Conservation (phyloP, 1,284 basidiomycete species). For the Microbotryum violaceum region DNA sequence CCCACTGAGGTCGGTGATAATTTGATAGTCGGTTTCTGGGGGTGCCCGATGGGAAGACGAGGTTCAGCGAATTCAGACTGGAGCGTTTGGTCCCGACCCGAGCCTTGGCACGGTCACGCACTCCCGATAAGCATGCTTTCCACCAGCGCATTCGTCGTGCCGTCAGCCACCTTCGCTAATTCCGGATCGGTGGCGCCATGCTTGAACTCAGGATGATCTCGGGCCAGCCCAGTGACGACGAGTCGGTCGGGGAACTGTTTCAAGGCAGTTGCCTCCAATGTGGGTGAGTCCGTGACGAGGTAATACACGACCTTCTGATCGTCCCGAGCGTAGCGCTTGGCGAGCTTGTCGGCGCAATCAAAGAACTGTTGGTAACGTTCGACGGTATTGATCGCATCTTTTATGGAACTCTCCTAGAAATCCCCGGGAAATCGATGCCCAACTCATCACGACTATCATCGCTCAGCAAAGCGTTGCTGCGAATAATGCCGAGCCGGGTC, state of each 20-base stretch:
- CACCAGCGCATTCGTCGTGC: constrained; percentile 15
- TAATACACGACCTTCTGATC: constrained; percentile 19
- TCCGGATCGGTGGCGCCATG: not conserved
- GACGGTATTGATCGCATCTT: constrained; percentile 10
- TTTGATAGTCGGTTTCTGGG: constrained; percentile 5
- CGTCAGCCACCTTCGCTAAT: constrained; percentile 9
- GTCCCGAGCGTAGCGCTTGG: constrained; percentile 1
- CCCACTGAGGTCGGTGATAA: not conserved
- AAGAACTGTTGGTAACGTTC: constrained; percentile 21
- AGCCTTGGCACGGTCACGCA: too few species aligned
- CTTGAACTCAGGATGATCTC: constrained; percentile 3
- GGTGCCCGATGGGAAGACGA: too few species aligned
- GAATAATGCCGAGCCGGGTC: too few species aligned
- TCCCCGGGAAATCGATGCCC: too few species aligned
- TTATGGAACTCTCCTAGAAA: not conserved
- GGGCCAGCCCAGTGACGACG: constrained; percentile 15
- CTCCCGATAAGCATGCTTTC: constrained; percentile 17
- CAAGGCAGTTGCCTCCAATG: constrained; percentile 16
- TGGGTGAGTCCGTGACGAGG: constrained; percentile 19
- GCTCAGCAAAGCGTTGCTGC: too few species aligned
- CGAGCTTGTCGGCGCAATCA: constrained; percentile 22
- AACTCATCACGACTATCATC: too few species aligned
- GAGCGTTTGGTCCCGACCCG: too few species aligned
- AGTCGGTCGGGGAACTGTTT: constrained; percentile 10
- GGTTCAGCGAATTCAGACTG: too few species aligned